Conservation (phyloP, 345 rosid species). For the Eutrema heterophyllum region DNA sequence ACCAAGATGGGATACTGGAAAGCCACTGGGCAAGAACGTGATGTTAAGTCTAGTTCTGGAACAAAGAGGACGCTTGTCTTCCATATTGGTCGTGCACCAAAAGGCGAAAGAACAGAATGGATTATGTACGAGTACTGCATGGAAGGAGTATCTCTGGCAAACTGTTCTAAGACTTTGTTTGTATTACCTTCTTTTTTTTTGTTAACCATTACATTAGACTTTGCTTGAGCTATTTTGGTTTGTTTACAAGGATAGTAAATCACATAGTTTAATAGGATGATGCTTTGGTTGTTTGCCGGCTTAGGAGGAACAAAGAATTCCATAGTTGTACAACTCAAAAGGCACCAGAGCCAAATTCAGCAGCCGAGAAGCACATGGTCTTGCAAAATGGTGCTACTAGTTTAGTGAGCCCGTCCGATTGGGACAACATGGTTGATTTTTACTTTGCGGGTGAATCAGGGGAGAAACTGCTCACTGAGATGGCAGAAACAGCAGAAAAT, state of each 20-base stretch:
- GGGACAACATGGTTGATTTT: constrained; percentile 30
- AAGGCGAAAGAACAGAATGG: constrained; percentile 91
- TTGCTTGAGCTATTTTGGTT: background rate
- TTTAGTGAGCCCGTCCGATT: constrained; percentile 5
- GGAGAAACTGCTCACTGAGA: constrained; percentile 4
- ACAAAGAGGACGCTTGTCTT: constrained; percentile 89
- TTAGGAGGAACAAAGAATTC: constrained; percentile 54
- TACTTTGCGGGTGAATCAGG: constrained; percentile 21
- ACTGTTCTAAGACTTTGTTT: background rate
- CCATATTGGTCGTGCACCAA: constrained; percentile 98
- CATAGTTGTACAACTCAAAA: constrained; percentile 27
- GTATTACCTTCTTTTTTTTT: background rate
- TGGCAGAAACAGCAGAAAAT: constrained; percentile 21
- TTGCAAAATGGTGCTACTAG: constrained; percentile 11
- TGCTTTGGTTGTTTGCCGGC: constrained; percentile 75
- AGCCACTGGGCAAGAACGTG: constrained; percentile 89
- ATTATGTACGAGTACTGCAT: constrained; percentile 83
- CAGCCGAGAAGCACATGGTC: background rate
- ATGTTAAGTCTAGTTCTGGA: constrained; percentile 65
- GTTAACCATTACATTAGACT: background rate
- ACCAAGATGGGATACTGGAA: constrained; percentile 90
- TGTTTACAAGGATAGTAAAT: background rate
- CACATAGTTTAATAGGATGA: constrained; percentile 37
- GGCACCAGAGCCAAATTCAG: background rate
- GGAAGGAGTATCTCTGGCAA: constrained; percentile 55